Base-by-base conservation (phyloP, 202 grass and related monocot species). In the Setaria italica region DNA sequence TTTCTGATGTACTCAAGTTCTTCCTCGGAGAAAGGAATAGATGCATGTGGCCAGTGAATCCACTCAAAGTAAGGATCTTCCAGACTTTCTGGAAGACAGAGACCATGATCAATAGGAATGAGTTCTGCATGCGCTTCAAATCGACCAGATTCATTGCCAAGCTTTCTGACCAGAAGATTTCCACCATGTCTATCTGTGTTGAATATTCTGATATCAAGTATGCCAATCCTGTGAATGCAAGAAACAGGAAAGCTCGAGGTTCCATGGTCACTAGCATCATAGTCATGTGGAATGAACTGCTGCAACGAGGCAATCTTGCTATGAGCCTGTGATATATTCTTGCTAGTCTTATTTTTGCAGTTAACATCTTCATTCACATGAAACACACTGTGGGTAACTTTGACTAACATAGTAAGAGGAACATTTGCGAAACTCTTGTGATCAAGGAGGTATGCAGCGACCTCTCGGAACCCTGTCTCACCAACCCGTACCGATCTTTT, bases 51-150 rank as follows among this genome's bases (percentile, higher is more conserved):
- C 93, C 88, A 95, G 49, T 95, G 90, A 57, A 92, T 89, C 93
- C 93, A 95, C 50, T 95, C 93, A 79, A 92, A 92, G 85, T 95
- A 95, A 81, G 93, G 93, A 65, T 95, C 93, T 72, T 95, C 93
- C 29, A 92, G 80, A 67, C 83, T 82, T 60, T 95, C 93, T 37
- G 88, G 93, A 45, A 95, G 78, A 76, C 93, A 95, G 10, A 90
- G 81, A 29, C 93, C 93, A 64, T 95, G 93, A 85, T 95, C 93
- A 70, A 95, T 95, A 29, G 92, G 92, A 74, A 95, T 90, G 20
- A 95, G 85, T 80, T 95, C 82, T 9, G 75, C 80, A 34, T 54
- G 80, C 37, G 70, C 76, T 49, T 84, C 93, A 88, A 95, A 90
- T 33, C 13, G 80, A 51, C 56, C 74, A 69, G 54, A 30, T 55